A percentile compares a stretch with the other conserved stretches of the same genome.
phyloP scores from a whole-genome alignment of 2,329 filamentous ascomycete species.

The Ophiostoma triangulosporum region DNA sequence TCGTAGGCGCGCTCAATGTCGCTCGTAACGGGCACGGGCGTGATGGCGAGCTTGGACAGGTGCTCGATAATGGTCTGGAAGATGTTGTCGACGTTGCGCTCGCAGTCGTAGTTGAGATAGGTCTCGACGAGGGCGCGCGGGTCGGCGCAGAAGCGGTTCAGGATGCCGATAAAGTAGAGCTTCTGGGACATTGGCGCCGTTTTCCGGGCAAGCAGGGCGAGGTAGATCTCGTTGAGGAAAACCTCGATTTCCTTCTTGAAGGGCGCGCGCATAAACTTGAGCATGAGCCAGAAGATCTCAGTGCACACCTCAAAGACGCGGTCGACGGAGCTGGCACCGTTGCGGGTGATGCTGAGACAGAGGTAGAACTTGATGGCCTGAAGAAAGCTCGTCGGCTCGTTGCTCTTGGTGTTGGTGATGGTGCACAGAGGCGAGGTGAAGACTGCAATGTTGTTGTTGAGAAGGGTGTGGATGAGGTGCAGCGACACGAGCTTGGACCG shows the following conservation, averaged over 20 bases:
- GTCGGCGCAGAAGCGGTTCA: conserved; percentile 74
- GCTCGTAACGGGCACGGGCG: conserved; percentile 60
- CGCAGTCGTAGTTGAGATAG: conserved; percentile 97
- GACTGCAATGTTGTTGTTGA: conserved; percentile 85
- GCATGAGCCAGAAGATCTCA: conserved; percentile 96
- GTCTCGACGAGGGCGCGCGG: conserved; percentile 83
- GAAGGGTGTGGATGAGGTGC: conserved; percentile 85
- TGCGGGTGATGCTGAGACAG: conserved; percentile 85
- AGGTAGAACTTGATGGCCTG: conserved; percentile 96
- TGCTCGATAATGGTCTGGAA: conserved; percentile 94
- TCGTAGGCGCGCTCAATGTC: conserved; percentile 77
- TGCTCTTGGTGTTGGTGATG: conserved; percentile 80
- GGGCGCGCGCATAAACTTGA: conserved; percentile 82
- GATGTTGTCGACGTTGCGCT: conserved; percentile 89
- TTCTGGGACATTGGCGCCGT: conserved; percentile 84
- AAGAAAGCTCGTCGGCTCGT: conserved; percentile 77
- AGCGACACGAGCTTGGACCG: conserved; percentile 90
- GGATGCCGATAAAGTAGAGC: conserved; percentile 74
- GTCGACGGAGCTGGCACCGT: conserved; percentile 85
- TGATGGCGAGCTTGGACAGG: conserved; percentile 72
- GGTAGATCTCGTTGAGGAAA: conserved; percentile 93
- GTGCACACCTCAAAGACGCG: conserved; percentile 89
- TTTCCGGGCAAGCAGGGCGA: conserved; percentile 78
- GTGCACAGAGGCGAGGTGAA: conserved; percentile 87
- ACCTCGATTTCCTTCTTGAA: conserved; percentile 99